A percentile compares a stretch with the other conserved stretches of the same genome.
phyloP scores from a whole-genome alignment of 495 filamentous ascomycete species.

The Saxophila tyrrhenica region DNA sequence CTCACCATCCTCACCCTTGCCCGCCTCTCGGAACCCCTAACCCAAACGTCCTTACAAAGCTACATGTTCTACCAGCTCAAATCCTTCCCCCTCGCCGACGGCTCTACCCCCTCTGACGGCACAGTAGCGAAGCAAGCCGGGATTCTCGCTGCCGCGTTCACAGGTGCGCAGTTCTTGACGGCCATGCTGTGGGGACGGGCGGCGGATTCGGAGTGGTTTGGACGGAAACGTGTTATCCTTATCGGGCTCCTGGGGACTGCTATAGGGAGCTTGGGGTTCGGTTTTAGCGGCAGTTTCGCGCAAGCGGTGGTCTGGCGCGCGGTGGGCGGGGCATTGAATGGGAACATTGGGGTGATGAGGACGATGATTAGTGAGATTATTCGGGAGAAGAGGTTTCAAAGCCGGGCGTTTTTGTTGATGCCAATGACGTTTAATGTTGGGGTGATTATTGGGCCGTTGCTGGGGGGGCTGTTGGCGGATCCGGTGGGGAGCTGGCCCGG shows the following conservation, averaged over 20 bases:
- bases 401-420: slow-evolving; percentile 65
- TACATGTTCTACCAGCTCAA: slow-evolving; percentile 50
- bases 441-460: slow-evolving; percentile 59
- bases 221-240: slow-evolving; percentile 65
- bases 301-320: slow-evolving; percentile 63
- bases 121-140: slow-evolving; percentile 65
- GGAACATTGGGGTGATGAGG: slow-evolving; percentile 69
- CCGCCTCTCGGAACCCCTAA: slow-evolving; percentile 65
- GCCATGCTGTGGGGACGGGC: slow-evolving; percentile 75
- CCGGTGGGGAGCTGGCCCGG: slow-evolving; percentile 52
- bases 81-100: slow-evolving; percentile 31
- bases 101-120: slow-evolving; percentile 21
- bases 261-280: slow-evolving; percentile 65
- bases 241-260: slow-evolving; percentile 64
- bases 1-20: slow-evolving; percentile 62
- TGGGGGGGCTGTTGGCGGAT: slow-evolving; percentile 64
- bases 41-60: slow-evolving; percentile 62
- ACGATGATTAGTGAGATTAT: slow-evolving; percentile 76
- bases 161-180: slow-evolving; percentile 71
- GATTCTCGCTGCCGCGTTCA: slow-evolving; percentile 67
- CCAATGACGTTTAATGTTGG: slow-evolving; percentile 76
- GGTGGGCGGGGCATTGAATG: slow-evolving; percentile 62
- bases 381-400: slow-evolving; percentile 55
- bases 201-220: slow-evolving; percentile 57
- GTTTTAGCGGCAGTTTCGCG: slow-evolving; percentile 60